Evolutionary conservation across 257 asterid species (phyloP).

Genomic region (Lithospermum erythrorhizon): DNA sequence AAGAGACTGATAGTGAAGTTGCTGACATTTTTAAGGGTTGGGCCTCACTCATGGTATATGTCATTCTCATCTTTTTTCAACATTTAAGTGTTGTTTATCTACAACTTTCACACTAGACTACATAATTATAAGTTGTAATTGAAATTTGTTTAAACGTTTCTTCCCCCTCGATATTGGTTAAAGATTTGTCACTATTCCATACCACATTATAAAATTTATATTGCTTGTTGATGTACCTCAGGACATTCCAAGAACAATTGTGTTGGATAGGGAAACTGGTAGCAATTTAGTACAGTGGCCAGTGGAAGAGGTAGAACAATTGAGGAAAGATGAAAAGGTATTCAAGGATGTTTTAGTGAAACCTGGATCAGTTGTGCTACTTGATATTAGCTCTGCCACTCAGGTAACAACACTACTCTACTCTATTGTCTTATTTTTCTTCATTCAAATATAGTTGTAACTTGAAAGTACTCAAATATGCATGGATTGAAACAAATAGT

Average conservation of each 20-base stretch:
- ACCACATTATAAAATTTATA: too few relatives aligned
- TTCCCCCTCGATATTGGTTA: too few relatives aligned
- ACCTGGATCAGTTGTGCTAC: conserved; percentile 39
- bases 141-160: too few relatives aligned
- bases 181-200: too few relatives aligned
- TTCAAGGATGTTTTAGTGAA: conserved; percentile 26
- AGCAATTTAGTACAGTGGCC: conserved; percentile 65
- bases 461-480: too few relatives aligned
- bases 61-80: too few relatives aligned
- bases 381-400: conserved; percentile 39
- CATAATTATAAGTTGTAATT: too few relatives aligned
- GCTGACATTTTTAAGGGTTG: not conserved
- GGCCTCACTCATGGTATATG: not conserved
- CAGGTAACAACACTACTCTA: conserved; percentile 29
- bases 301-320: conserved; percentile 55
- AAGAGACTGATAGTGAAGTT: not conserved
- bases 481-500: too few relatives aligned
- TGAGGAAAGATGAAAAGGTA: conserved; percentile 27
- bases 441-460: too few relatives aligned
- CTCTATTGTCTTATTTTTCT: not conserved
- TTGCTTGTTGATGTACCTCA: conserved; percentile 2
- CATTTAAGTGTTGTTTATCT: too few relatives aligned
- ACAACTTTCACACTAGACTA: too few relatives aligned
- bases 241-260: conserved; percentile 56
- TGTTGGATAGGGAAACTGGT: conserved; percentile 46